A percentile compares a stretch with the other conserved stretches of the same genome.
These are phyloP conservation scores for Suhomyces ambrosiae DNA, from an alignment of 1,139 yeast genomes.

Conservation along the genomic window DNA sequence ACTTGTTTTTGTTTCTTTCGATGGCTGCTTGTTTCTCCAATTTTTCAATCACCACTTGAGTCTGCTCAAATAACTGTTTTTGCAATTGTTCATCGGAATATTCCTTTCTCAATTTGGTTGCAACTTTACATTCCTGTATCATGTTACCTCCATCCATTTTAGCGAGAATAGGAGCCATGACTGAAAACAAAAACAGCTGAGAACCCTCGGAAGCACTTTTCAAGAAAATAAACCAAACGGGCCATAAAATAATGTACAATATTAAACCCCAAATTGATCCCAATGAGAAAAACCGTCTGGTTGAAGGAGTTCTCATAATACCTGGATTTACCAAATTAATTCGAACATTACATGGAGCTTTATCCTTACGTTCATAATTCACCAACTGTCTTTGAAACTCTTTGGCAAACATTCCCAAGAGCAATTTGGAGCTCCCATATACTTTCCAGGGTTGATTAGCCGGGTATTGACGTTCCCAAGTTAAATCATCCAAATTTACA, in stretches of 20 bases:
- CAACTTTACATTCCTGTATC: slow-evolving; percentile 69
- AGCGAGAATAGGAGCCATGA: slow-evolving; percentile 69
- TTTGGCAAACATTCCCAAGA: slow-evolving; percentile 69
- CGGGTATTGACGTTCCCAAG: slow-evolving; percentile 68
- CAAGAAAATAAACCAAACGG: slow-evolving; percentile 78
- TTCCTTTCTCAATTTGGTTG: slow-evolving; percentile 55
- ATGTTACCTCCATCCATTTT: slow-evolving; percentile 65
- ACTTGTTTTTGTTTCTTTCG: slow-evolving; percentile 46
- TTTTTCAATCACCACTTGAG: slow-evolving; percentile 55
- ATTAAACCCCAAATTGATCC: slow-evolving; percentile 76
- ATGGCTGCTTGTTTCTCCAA: slow-evolving; percentile 74
- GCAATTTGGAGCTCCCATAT: slow-evolving; percentile 79
- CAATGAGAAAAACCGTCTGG: slow-evolving; percentile 74
- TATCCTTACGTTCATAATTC: slow-evolving; percentile 61
- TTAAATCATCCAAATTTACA: slow-evolving; percentile 64
- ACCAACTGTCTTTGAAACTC: slow-evolving; percentile 71
- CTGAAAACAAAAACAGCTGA: slow-evolving; percentile 71
- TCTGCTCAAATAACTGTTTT: slow-evolving; percentile 58
- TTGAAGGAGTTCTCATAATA: slow-evolving; percentile 81
- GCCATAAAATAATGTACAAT: slow-evolving; percentile 69
- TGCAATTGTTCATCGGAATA: slow-evolving; percentile 64
- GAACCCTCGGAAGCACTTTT: slow-evolving; percentile 79
- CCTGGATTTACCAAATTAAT: slow-evolving; percentile 91
- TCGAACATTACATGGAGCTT: slow-evolving; percentile 67
- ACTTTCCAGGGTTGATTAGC: slow-evolving; percentile 66